These are phyloP conservation scores for Lathyrus tuberosus DNA, from an alignment of 306 rosid genomes.

Conservation along the genomic window DNA sequence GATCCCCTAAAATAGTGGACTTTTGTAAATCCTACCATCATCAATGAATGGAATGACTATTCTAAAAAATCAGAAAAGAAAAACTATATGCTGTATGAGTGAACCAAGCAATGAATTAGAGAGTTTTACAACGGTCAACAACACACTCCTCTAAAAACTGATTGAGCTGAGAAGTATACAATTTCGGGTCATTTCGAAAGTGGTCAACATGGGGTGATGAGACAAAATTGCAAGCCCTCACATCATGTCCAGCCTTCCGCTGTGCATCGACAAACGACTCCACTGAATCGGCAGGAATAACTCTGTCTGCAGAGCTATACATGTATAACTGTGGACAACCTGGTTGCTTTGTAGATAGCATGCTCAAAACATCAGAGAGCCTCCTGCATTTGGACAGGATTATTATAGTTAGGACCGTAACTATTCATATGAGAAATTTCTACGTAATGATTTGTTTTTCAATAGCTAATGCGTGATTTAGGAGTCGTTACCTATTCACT, in stretches of 20 bases:
- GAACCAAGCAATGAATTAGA: conserved; percentile 36
- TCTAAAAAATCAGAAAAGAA: background rate
- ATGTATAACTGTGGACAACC: conserved; percentile 90
- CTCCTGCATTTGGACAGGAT: conserved; percentile 63
- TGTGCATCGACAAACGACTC: conserved; percentile 85
- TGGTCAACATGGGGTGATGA: conserved; percentile 98
- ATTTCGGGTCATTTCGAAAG: conserved; percentile 83
- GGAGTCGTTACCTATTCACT: conserved; percentile 70
- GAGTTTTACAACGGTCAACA: conserved; percentile 54
- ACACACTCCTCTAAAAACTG: conserved; percentile 81
- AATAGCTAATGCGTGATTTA: background rate
- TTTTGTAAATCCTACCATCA: conserved; percentile 26
- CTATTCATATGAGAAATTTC: conserved; percentile 14
- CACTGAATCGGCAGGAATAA: conserved; percentile 82
- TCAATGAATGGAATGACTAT: conserved; percentile 32
- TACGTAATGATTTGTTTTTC: background rate
- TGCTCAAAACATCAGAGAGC: conserved; percentile 77
- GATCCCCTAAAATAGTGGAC: conserved; percentile 31
- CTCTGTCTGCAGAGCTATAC: conserved; percentile 91
- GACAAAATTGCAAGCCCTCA: conserved; percentile 90
- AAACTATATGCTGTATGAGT: conserved; percentile 34
- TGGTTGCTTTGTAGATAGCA: conserved; percentile 79
- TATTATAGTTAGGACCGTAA: background rate
- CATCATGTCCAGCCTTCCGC: conserved; percentile 76
- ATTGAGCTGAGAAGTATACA: conserved; percentile 79